phyloP scores from a whole-genome alignment of 148 eudicot genomes.

The Beta vulgaris region DNA sequence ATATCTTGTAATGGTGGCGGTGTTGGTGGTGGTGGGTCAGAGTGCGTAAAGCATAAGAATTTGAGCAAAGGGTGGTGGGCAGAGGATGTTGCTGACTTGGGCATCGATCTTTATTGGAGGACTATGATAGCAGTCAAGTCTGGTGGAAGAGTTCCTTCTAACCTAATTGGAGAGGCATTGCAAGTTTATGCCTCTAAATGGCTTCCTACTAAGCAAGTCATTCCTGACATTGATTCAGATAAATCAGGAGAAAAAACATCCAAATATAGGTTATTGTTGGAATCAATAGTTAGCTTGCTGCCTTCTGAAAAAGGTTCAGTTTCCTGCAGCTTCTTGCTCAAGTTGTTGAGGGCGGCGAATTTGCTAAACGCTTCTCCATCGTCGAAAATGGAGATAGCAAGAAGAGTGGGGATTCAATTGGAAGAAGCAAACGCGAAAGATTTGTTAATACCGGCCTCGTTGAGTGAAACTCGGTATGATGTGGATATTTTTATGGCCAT shows the following conservation, averaged over 20 bases:
- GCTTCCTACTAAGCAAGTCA: constrained; percentile 52
- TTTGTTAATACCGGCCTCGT: constrained; percentile 45
- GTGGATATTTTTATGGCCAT: constrained; percentile 62
- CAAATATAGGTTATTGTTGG: constrained; percentile 48
- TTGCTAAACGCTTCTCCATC: constrained; percentile 51
- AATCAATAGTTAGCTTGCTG: constrained; percentile 70
- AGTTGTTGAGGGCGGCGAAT: constrained; percentile 61
- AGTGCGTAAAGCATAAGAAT: constrained; percentile 27
- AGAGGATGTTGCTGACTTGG: constrained; percentile 67
- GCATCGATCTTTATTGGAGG: constrained; percentile 75
- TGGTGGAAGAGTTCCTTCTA: constrained; percentile 50
- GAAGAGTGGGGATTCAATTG: constrained; percentile 58
- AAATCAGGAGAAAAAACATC: constrained; percentile 31
- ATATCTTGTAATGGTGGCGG: constrained; percentile 40
- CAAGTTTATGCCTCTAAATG: constrained; percentile 66
- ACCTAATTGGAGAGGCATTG: constrained; percentile 69
- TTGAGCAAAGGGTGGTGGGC: constrained; percentile 77
- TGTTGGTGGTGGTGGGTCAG: constrained; percentile 30
- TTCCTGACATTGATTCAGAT: constrained; percentile 33
- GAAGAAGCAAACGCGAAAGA: constrained; percentile 73
- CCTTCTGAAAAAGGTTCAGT: constrained; percentile 65
- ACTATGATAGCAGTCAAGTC: constrained; percentile 74
- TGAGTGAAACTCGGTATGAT: constrained; percentile 45
- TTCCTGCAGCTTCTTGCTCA: constrained; percentile 66
- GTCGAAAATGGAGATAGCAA: constrained; percentile 64